Evolutionary conservation across 108 stramenopile species (phyloP), one percentile per base, ranked within the genome.

Genomic region (Discostella stelligeroides): DNA sequence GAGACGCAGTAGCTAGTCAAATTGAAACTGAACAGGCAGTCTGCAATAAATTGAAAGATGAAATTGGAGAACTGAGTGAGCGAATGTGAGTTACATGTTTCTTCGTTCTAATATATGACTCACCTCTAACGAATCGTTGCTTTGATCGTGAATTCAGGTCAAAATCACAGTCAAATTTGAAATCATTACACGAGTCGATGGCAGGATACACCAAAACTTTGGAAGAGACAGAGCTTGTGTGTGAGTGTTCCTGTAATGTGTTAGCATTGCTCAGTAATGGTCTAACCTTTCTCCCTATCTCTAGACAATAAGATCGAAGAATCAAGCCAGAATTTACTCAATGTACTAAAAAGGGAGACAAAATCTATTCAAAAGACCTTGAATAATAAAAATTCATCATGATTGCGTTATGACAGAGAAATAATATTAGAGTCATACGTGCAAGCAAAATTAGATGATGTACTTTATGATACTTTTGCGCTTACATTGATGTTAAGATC

Each of bases 241-340:
- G 66, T 67, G 47, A 67, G 66, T 34, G 4, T 39, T 0, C 13
- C 18, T 15, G 9, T 13, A 4, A 29, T 43, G 37, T 1, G 42
- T 62, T 21, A 21, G 12, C 15, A 10, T 61, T 27, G 20, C 61
- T 7, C 21, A 23, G 20, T 15, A 39, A 21, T 21, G 9, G 41
- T 23, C 0, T 41, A 15, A 23, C 21, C 23, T 7, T 50, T 50
- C 49, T 25, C 21, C 23, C 9, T 11, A 14, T 25, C 53, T 27
- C 18, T 12, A 65, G 63, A 94, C 68, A 89, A 88, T 84, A 92
- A 94, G 84, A 94, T 94, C 28, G 67, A 91, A 37, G 91, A 94
- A 73, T 79, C 75, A n/a, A 88, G 87, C 28, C 87, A 90, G 51
- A 94, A 90, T 0, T 68, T 94, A 23, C 81, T 94, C 25, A 85